Base-by-base conservation (phyloP, 345 rosid genomes). In the Moringa oleifera region DNA sequence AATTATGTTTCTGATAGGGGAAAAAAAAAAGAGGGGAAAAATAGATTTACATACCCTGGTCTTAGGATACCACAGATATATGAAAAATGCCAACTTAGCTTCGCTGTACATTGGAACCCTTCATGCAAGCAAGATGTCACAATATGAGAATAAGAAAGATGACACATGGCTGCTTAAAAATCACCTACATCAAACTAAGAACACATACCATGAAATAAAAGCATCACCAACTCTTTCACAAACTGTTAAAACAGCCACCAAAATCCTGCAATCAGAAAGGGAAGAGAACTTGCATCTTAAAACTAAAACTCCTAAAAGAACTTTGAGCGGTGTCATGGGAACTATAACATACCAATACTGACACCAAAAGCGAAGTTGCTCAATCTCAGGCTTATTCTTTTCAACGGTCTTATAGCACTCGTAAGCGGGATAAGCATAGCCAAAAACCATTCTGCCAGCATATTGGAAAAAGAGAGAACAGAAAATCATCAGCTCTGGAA, bases 101-200 rank as follows among this genome's bases (percentile, higher is more conserved):
- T 87, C 95, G 46, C 77, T 77, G 55, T 89, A 87, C 91, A 89
- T 74, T 0, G 94, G 96, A 56, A 93, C 75, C 94, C 97, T 90
- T 65, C 10, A 68, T 67, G 58, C 68, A 67, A 72, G n/a, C 53
- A 75, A 73, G 41, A 58, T 23, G 24, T 46, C 50, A 25, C 18
- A 28, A 66, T 53, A 18, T 6, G 54, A 37, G 51, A 24, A 23
- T 1, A 58, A 7, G 28, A 55, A 0, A 22, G 17, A 41, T 41
- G 47, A 41, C 17, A 41, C 1, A 2, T 28, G 5, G 3, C 33
- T 2, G 17, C 1, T 4, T 1, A 4, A 41, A 41, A 5, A 15
- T 15, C 47, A 41, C 47, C 17, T 41, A 5, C 6, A 41, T 41
- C 47, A 45, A 23, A 55, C 53, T 63, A 53, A 41, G 18, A 57